phyloP scores from a whole-genome alignment of 2,329 filamentous ascomycete species.

The Exophiala calicioides region DNA sequence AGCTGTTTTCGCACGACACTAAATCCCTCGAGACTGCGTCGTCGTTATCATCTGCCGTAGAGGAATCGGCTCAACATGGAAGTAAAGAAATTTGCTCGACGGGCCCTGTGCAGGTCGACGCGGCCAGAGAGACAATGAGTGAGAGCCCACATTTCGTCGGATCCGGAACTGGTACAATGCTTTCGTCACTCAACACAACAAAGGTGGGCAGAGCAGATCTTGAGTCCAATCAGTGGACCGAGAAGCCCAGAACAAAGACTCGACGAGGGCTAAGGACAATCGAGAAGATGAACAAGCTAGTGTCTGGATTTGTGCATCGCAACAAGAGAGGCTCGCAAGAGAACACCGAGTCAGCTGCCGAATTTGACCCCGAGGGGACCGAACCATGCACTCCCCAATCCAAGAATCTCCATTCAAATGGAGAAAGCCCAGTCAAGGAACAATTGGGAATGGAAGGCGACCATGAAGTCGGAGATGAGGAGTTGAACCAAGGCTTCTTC shows the following conservation, averaged over 20 bases:
- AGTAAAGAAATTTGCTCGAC: too few species aligned
- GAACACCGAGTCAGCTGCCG: too few species aligned
- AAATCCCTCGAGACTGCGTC: neutral
- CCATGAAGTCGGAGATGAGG: constrained; percentile 1
- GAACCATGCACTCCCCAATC: neutral
- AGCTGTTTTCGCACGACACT: neutral
- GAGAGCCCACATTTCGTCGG: too few species aligned
- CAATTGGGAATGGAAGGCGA: constrained; percentile 5
- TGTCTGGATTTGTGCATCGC: constrained; percentile 2
- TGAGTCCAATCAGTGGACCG: neutral
- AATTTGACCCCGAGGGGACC: too few species aligned
- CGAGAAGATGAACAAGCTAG: neutral
- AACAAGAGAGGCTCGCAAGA: neutral
- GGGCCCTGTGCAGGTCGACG: too few species aligned
- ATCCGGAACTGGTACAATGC: neutral
- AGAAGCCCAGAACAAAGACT: neutral
- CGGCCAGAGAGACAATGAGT: too few species aligned
- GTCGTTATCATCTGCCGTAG: neutral
- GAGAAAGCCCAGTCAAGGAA: constrained; percentile 10
- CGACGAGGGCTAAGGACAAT: neutral
- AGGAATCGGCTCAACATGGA: too few species aligned
- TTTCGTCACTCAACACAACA: neutral
- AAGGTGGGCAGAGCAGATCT: neutral
- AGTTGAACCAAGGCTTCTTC: constrained; percentile 15
- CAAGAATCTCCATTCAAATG: neutral